A percentile compares a stretch with the other conserved stretches of the same genome.
Conservation (phyloP, 768 basidiomycete genomes). For the Lactarius evosmus region DNA sequence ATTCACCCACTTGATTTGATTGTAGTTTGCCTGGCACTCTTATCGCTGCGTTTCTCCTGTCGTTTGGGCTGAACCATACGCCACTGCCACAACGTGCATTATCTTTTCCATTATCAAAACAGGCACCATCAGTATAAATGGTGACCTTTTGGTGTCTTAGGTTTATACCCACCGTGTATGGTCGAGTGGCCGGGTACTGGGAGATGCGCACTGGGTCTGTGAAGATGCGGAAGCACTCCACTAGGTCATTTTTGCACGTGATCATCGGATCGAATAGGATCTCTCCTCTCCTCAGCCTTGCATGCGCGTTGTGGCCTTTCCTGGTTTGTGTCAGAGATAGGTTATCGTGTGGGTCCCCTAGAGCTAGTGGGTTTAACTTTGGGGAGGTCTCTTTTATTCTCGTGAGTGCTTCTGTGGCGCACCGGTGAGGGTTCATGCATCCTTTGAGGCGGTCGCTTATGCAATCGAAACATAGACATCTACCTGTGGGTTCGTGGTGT, state of each 20-base stretch:
- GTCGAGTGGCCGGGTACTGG: background rate
- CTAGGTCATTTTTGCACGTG: background rate
- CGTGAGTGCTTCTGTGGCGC: no score
- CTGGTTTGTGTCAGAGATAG: no score
- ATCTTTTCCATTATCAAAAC: slow-evolving; percentile 26
- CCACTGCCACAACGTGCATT: slow-evolving; percentile 30
- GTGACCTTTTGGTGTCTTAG: no score
- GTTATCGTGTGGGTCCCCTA: no score
- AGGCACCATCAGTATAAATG: slow-evolving; percentile 34
- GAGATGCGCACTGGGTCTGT: background rate
- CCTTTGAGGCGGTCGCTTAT: no score
- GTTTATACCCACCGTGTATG: background rate
- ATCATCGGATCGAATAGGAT: background rate
- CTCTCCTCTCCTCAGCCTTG: background rate
- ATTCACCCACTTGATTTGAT: background rate
- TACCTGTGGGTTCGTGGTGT: no score
- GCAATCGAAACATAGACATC: no score
- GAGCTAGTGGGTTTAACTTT: no score
- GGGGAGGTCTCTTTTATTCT: no score
- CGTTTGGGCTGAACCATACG: background rate
- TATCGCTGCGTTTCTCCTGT: background rate
- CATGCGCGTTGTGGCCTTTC: no score
- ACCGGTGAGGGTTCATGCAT: no score
- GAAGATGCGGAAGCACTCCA: slow-evolving; percentile 8
- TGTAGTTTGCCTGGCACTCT: background rate